Evolutionary conservation across 2,329 filamentous ascomycete species (phyloP).

Genomic region (Pochonia chlamydosporia): DNA sequence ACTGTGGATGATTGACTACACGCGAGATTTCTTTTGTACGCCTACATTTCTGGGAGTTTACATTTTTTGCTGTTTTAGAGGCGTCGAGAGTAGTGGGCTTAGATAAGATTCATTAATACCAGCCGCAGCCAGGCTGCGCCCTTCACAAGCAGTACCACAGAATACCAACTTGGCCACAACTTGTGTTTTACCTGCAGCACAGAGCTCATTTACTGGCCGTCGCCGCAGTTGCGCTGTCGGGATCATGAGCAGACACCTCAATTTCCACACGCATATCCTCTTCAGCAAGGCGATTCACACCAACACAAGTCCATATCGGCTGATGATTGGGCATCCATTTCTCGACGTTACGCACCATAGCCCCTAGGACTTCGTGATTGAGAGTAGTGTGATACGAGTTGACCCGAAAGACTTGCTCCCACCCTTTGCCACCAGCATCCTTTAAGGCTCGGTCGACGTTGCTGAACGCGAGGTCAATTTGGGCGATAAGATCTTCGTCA

Average conservation of each 20-base stretch:
- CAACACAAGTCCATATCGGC: constrained; percentile 49
- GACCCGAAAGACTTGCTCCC: constrained; percentile 47
- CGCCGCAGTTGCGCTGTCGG: background rate
- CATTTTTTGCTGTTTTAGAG: background rate
- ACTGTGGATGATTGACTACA: background rate
- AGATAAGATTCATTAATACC: constrained; percentile 8
- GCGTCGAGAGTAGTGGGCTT: constrained; percentile 8
- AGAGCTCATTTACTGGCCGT: background rate
- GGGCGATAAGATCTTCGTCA: constrained; percentile 31
- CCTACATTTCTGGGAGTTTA: background rate
- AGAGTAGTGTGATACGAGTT: constrained; percentile 39
- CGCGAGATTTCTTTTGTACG: background rate
- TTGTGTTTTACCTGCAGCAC: no score
- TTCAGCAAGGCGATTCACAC: constrained; percentile 39
- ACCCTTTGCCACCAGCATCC: constrained; percentile 49
- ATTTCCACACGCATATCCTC: constrained; percentile 53
- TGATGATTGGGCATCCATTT: constrained; percentile 46
- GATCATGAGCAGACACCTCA: constrained; percentile 45
- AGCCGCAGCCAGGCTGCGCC: constrained; percentile 1
- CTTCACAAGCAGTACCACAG: background rate
- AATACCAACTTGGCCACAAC: no score
- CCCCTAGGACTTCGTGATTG: constrained; percentile 30
- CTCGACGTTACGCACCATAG: constrained; percentile 40
- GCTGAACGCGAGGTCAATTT: constrained; percentile 48
- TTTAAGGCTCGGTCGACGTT: constrained; percentile 49